Percentiles rank a stretch among this genome's conserved stretches.
phyloP scores from a whole-genome alignment of 2,329 filamentous ascomycete genomes.

The Cladosporium halotolerans region DNA sequence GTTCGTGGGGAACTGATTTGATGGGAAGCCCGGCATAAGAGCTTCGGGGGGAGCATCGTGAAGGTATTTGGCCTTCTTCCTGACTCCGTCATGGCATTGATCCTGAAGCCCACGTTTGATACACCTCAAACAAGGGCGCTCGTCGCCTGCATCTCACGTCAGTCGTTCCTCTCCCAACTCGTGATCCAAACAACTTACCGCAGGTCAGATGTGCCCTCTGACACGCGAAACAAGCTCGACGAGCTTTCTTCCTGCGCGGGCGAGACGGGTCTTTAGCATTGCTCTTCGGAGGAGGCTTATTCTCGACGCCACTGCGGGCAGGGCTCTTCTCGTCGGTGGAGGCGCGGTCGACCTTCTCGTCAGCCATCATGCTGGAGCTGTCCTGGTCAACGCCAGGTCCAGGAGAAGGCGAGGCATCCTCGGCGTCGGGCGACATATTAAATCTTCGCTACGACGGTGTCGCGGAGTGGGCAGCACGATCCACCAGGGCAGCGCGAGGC shows the following conservation, averaged over 20 bases:
- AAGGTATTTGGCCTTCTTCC: conserved; percentile 98
- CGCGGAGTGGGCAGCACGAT: conserved; percentile 10
- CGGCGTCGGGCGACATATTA: conserved; percentile 47
- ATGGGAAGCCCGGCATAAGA: conserved; percentile 74
- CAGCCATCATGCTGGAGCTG: conserved; percentile 38
- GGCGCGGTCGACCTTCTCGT: conserved; percentile 34
- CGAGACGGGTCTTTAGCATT: conserved; percentile 81
- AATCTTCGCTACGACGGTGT: conserved; percentile 1
- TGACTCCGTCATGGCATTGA: conserved; percentile 88
- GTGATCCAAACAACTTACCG: conserved; percentile 61
- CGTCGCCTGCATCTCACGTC: conserved; percentile 62
- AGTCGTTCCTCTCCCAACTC: conserved; percentile 17
- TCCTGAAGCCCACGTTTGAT: conserved; percentile 90
- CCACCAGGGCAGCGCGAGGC: background rate
- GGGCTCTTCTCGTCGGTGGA: conserved; percentile 33
- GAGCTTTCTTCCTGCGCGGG: conserved; percentile 89
- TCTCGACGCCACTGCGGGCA: conserved; percentile 29
- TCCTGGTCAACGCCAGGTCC: conserved; percentile 37
- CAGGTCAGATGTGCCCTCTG: conserved; percentile 96
- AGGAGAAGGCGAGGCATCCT: conserved; percentile 42
- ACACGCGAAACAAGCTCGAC: conserved; percentile 91
- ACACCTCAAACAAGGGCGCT: conserved; percentile 87
- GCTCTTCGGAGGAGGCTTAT: conserved; percentile 28
- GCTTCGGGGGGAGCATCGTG: conserved; percentile 91
- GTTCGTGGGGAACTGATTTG: conserved; percentile 48